Percentiles rank a stretch among this genome's conserved stretches.
These are phyloP conservation scores for Bipolaris bicolor DNA, from an alignment of 2,329 filamentous ascomycete genomes.

Conservation along the genomic window DNA sequence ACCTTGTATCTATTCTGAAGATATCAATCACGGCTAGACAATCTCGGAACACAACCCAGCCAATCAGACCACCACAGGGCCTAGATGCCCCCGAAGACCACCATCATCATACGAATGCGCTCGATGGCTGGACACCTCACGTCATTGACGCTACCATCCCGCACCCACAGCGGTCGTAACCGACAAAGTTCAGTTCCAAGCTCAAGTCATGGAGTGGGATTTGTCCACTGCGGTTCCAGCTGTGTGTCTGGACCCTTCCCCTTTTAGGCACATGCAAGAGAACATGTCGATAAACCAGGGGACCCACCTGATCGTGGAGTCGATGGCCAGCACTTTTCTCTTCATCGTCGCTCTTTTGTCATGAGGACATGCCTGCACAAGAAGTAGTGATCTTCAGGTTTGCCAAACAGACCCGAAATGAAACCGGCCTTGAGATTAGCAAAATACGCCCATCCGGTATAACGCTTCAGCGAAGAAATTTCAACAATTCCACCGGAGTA, in stretches of 20 bases:
- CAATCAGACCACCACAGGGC: background rate
- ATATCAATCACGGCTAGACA: background rate
- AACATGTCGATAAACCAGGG: background rate
- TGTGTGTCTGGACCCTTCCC: background rate
- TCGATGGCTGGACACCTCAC: background rate
- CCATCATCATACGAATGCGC: background rate
- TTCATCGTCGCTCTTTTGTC: background rate
- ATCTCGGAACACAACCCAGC: background rate
- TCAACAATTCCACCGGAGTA: background rate
- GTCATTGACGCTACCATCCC: slow-evolving; percentile 5
- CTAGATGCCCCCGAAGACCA: background rate
- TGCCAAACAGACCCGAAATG: background rate
- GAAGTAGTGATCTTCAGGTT: background rate
- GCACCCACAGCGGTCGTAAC: background rate
- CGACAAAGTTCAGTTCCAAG: slow-evolving; percentile 2
- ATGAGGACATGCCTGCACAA: background rate
- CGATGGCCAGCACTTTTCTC: background rate
- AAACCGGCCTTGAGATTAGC: background rate
- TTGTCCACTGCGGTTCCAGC: background rate
- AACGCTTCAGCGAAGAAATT: background rate
- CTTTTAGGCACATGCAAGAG: background rate
- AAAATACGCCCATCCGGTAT: background rate
- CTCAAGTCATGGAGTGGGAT: background rate
- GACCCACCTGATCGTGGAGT: background rate
- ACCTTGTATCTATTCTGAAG: background rate